Base-by-base conservation (phyloP, 208 protist species). In the Strigomonas culicis region DNA sequence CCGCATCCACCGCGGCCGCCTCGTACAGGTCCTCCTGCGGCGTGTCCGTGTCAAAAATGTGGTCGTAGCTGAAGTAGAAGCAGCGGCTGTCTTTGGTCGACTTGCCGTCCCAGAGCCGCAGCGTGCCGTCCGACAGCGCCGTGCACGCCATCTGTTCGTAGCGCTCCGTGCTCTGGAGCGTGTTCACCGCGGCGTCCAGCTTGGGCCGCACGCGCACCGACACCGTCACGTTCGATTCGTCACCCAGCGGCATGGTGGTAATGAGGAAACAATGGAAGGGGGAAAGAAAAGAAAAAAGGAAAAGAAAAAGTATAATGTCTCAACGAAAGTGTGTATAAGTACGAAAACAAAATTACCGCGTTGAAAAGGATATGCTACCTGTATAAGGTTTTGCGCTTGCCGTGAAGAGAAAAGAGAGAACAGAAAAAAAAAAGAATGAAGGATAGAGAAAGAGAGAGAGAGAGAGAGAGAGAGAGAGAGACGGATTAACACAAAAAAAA, bases 21-120 rank as follows among this genome's bases (percentile, higher is more conserved):
- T 94, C 86, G 63, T 95, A 97, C 17, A 97, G 62, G 4, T 95
- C 85, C 51, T 81, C 74, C 67, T 95, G 92, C 3, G 74, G 51
- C 8, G 70, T 36, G 13, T 91, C 77, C 13, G 67, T 59, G 39
- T 73, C 84, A 61, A 93, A 89, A 8, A 94, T 84, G 51, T 72
- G 32, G 66, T 97, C 89, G 63, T 77, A 93, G 8, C 61, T 52
- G 56, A 89, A 92, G 28, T 65, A 61, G 49, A 79, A 58, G n/a
- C 49, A 73, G 21, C 75, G 71, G 43, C 59, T 74, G 31, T 79
- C 73, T 34, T 66, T 72, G n/a, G 50, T 28, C 8, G 39, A 21
- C 28, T 79, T 75, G 11, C 72, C 72, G 50, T 89, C 78, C 49
- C 64, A 75, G 34, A 92, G 53, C 11, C 72, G 74, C 8, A 92